These are phyloP conservation scores for Lanmaoa pseudosensibilis DNA, from an alignment of 768 basidiomycete genomes.

Conservation along the genomic window DNA sequence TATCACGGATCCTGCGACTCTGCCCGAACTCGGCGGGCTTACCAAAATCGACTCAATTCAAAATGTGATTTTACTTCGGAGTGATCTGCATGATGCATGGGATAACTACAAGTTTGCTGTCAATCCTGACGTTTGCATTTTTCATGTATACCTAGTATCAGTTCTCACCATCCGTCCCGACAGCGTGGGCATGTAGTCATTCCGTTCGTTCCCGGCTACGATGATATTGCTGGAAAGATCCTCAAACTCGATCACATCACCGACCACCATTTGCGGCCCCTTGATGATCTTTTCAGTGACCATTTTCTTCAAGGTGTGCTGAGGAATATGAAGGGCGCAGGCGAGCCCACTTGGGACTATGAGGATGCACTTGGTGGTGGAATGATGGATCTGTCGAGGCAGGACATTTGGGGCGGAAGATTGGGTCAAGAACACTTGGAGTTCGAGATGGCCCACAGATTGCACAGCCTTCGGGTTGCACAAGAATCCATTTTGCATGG, in stretches of 20 bases:
- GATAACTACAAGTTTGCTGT: conserved; percentile 29
- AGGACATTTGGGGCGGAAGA: not conserved
- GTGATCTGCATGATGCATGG: conserved; percentile 28
- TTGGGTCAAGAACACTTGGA: not conserved
- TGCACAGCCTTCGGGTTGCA: not conserved
- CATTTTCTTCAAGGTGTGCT: conserved; percentile 36
- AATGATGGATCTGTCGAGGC: not conserved
- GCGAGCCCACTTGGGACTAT: conserved; percentile 28
- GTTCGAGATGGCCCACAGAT: not conserved
- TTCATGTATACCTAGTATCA: not conserved
- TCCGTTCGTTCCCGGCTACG: not conserved
- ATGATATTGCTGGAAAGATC: not conserved
- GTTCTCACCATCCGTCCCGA: not conserved
- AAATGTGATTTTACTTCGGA: conserved; percentile 29
- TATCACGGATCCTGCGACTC: conserved; percentile 19
- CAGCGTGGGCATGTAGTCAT: not conserved
- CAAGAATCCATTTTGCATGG: not conserved
- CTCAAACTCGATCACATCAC: conserved; percentile 30
- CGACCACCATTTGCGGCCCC: conserved; percentile 30
- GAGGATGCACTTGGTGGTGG: conserved; percentile 1
- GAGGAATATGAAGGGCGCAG: conserved; percentile 36
- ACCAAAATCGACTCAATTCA: conserved; percentile 27
- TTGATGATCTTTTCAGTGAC: conserved; percentile 33
- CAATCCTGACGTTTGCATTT: conserved; percentile 24
- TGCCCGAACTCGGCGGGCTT: conserved; percentile 6